A percentile compares a stretch with the other conserved stretches of the same genome.
Evolutionary conservation across 768 basidiomycete species (phyloP).

Genomic region (Rhizopogon rudus): DNA sequence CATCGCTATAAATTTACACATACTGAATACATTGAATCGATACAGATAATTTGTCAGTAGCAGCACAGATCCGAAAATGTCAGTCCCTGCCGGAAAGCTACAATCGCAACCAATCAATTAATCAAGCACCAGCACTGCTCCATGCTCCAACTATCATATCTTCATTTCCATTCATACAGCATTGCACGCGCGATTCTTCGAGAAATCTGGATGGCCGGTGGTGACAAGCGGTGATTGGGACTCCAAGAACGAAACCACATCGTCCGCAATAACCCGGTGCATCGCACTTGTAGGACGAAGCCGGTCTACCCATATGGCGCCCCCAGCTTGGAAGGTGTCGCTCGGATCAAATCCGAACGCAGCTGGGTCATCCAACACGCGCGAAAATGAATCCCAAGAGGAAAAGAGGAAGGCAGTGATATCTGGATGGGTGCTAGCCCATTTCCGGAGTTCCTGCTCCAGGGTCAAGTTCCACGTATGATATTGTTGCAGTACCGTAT

Average conservation of each 20-base stretch:
- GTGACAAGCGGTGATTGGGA: not conserved
- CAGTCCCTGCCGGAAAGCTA: not conserved
- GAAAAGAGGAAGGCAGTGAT: slow-evolving; percentile 47
- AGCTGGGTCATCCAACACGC: slow-evolving; percentile 41
- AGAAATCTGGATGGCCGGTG: not conserved
- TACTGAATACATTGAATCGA: not conserved
- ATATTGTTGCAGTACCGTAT: not conserved
- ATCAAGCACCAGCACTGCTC: not conserved
- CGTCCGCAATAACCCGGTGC: slow-evolving; percentile 14
- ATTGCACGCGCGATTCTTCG: not conserved
- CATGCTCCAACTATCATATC: not conserved
- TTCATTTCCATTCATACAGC: not conserved
- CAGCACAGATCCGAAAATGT: not conserved
- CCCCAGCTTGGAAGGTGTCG: slow-evolving; percentile 26
- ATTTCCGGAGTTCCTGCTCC: slow-evolving; percentile 24
- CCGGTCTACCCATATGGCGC: slow-evolving; percentile 17
- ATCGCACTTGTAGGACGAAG: slow-evolving; percentile 12
- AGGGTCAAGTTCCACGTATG: slow-evolving; percentile 45
- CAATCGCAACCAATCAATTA: not conserved
- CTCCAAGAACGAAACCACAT: slow-evolving; percentile 1
- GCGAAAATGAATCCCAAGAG: slow-evolving; percentile 39
- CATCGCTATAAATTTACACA: not conserved
- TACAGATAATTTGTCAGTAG: not conserved
- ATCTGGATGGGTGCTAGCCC: slow-evolving; percentile 37
- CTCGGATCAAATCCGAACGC: not conserved